Base-by-base conservation (phyloP, 768 basidiomycete species). In the Hericium alpestre region DNA sequence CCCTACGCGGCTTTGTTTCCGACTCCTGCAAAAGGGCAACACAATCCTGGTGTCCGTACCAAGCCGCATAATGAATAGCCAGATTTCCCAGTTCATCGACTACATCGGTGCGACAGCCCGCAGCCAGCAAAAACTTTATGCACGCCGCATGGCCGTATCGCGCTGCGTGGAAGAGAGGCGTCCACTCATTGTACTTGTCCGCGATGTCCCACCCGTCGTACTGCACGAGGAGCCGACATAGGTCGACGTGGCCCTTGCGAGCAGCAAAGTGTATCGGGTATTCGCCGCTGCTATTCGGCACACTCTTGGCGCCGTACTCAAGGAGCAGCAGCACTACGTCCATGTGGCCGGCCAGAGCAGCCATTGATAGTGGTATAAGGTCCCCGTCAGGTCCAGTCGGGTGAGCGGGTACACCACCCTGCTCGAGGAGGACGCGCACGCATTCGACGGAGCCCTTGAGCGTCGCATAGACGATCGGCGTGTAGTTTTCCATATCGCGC, bases 141-240 rank as follows among this genome's bases (percentile, higher is more conserved):
- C 90, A 95, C 7, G 75, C 75, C 16, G 77, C 71, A 61, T 84
- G 87, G 1, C 94, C 93, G 60, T 92, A 86, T 39, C 91, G 85
- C 5, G 93, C 87, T 2, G 96, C 93, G 70, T 98, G 94, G 66
- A 94, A 93, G 47, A 98, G 77, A 23, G 96, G 96, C 7, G 94
- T 98, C 93, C 95, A 97, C 68, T 96, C 92, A 66, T 95, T 89
- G 70, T 95, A 98, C 71, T 94, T 98, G 77, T 99, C 96, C 1
- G 86, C 84, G 8, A 80, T 77, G 69, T 91, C 92, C 83, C 85
- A 91, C 40, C 84, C 91, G 51, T 82, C 86, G 41, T 82, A 82
- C 32, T 74, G 74, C 4, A 93, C 73, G 38, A 99, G 80, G 7
- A 92, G 70, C 57, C 72, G 77, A 68, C 94, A 95, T 18, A 96